Evolutionary conservation across 2,329 filamentous ascomycete species (phyloP).

Genomic region (Fusarium sterilihyphosum): DNA sequence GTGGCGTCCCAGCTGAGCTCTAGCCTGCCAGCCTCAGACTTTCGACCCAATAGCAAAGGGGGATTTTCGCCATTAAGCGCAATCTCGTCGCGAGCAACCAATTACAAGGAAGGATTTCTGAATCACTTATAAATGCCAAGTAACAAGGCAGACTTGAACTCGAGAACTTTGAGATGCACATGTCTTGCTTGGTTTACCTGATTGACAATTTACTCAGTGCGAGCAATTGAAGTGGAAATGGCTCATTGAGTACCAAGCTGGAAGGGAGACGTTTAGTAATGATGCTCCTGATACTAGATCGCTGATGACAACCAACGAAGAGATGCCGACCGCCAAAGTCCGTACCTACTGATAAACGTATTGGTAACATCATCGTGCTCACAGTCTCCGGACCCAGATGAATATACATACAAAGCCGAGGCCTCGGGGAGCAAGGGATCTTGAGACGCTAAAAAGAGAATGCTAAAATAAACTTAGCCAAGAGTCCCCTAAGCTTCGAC

Average conservation of each 20-base stretch:
- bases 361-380: neutral
- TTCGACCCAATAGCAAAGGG: neutral
- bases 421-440: rapidly evolving
- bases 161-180: rapidly evolving
- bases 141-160: neutral
- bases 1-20: neutral
- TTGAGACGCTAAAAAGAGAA: no score
- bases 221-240: neutral
- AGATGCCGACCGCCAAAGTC: rapidly evolving
- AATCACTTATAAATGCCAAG: neutral
- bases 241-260: rapidly evolving
- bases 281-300: neutral
- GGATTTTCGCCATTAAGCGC: neutral
- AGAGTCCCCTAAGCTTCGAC: no score
- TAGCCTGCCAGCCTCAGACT: neutral
- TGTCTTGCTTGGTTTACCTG: neutral
- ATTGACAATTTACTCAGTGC: rapidly evolving
- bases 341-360: rapidly evolving
- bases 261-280: rapidly evolving
- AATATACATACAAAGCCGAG: rapidly evolving
- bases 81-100: rapidly evolving
- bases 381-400: neutral
- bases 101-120: neutral
- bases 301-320: neutral
- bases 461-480: rapidly evolving